Conservation (phyloP, 345 rosid species). For the Triadica sebifera region DNA sequence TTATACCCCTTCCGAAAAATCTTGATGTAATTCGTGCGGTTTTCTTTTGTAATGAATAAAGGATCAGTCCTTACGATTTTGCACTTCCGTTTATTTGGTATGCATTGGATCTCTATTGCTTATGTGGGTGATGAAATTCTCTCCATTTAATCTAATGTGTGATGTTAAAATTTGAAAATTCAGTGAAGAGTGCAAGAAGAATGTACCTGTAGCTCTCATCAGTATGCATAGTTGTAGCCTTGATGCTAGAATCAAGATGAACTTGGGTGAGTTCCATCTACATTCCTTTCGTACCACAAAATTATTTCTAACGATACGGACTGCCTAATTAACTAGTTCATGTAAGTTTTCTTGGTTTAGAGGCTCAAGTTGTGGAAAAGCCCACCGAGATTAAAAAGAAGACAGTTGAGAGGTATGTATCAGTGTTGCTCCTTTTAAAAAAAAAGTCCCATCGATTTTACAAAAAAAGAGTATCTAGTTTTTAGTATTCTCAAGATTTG, state of each 20-base stretch:
- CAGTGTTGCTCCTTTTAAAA: too few species aligned
- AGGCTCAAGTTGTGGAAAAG: slow-evolving; percentile 70
- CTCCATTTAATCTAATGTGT: background rate
- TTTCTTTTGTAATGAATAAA: too few species aligned
- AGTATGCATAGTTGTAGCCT: slow-evolving; percentile 64
- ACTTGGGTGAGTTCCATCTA: slow-evolving; percentile 44
- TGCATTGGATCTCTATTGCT: background rate
- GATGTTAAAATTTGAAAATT: background rate
- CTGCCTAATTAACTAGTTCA: background rate
- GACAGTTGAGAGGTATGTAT: slow-evolving; percentile 56
- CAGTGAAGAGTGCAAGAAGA: slow-evolving; percentile 78
- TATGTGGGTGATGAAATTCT: background rate
- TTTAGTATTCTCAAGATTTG: background rate
- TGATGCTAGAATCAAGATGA: slow-evolving; percentile 80
- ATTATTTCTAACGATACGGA: too few species aligned
- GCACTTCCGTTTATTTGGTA: background rate
- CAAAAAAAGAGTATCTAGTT: too few species aligned
- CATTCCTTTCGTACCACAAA: background rate
- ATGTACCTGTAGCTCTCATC: slow-evolving; percentile 76
- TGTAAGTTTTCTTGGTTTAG: slow-evolving; percentile 26
- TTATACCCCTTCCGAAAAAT: too few species aligned
- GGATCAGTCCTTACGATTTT: background rate
- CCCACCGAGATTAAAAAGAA: slow-evolving; percentile 59
- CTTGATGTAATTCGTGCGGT: too few species aligned
- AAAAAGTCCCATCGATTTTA: too few species aligned